These are phyloP conservation scores for Suhomyces ambrosiae DNA, from an alignment of 1,139 yeast genomes.

Conservation along the genomic window DNA sequence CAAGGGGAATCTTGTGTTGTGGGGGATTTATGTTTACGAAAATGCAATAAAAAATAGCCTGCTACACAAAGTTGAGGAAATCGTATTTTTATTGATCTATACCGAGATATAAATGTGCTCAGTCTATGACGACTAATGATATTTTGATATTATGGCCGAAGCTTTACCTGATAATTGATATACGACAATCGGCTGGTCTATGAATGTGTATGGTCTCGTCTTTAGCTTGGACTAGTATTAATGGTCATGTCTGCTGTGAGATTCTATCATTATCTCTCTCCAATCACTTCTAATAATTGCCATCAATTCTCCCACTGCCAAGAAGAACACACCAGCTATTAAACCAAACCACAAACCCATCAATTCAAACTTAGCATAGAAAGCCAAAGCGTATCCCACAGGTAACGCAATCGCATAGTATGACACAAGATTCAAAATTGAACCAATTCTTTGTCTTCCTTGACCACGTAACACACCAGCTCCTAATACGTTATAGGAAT, in stretches of 20 bases:
- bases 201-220: no score
- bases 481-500: conserved; percentile 25
- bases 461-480: conserved; percentile 46
- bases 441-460: conserved; percentile 48
- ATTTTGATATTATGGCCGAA: no score
- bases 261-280: conserved; percentile 22
- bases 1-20: no score
- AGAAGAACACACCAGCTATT: conserved; percentile 37
- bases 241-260: conserved; percentile 22
- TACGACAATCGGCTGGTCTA: no score
- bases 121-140: no score
- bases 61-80: no score
- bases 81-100: no score
- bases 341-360: conserved; percentile 47
- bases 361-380: conserved; percentile 26
- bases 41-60: no score
- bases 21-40: no score
- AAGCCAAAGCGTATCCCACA: conserved; percentile 23
- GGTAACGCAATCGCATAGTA: conserved; percentile 29
- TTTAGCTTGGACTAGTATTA: not conserved
- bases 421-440: conserved; percentile 33
- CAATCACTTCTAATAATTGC: conserved; percentile 38
- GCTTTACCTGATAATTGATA: no score
- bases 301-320: conserved; percentile 33
- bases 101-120: no score